Conservation (phyloP, 371 early-diverging fungal genomes). For the Haplosporangium sp. region DNA sequence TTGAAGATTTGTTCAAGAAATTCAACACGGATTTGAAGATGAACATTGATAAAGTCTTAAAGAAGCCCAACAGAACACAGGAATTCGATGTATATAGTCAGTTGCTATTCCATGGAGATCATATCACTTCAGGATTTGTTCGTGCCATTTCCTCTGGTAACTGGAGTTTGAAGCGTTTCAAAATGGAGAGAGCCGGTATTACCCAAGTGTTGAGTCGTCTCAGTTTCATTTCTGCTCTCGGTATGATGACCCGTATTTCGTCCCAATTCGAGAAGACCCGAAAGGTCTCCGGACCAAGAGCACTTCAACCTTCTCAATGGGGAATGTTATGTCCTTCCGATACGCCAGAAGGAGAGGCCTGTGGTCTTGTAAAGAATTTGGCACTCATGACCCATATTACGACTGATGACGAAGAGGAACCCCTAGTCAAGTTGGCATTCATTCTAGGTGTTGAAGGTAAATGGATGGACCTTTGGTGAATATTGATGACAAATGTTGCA, state of each 20-base stretch:
- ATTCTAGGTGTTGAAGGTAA: constrained; percentile 85
- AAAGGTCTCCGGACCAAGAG: constrained; percentile 99
- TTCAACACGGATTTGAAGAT: constrained; percentile 94
- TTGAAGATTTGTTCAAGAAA: constrained; percentile 99
- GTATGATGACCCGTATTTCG: constrained; percentile 99
- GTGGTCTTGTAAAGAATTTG: constrained; percentile 99
- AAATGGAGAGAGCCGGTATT: constrained; percentile 99
- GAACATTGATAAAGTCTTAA: constrained; percentile 93
- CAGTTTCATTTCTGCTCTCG: constrained; percentile 97
- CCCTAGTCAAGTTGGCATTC: constrained; percentile 81
- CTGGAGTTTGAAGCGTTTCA: constrained; percentile 99
- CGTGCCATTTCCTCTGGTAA: constrained; percentile 99
- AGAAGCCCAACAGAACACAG: constrained; percentile 92
- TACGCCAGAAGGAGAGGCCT: constrained; percentile 99
- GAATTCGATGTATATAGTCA: constrained; percentile 96
- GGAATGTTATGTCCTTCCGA: constrained; percentile 99
- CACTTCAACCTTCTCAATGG: constrained; percentile 99
- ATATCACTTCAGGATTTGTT: constrained; percentile 95
- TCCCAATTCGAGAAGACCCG: constrained; percentile 99
- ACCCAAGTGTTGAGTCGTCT: constrained; percentile 98
- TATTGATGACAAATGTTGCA: too few relatives aligned
- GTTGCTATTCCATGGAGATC: constrained; percentile 86
- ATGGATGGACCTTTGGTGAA: not conserved
- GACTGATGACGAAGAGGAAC: constrained; percentile 90
- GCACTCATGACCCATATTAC: constrained; percentile 99